phyloP scores from a whole-genome alignment of 805 yeast species.

The Candida caryicola region DNA sequence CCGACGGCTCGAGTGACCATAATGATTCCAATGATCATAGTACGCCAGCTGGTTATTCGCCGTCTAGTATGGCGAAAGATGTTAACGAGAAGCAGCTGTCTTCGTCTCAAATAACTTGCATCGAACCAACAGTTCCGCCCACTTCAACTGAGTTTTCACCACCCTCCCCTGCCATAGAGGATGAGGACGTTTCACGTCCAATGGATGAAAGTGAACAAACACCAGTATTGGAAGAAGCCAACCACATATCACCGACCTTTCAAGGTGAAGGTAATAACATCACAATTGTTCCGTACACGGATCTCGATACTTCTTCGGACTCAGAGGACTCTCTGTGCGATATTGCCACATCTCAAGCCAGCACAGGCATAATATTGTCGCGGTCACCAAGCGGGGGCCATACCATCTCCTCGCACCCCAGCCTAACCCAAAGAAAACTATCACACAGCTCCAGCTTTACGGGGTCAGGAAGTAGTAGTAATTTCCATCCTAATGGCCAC shows the following conservation, averaged over 20 bases:
- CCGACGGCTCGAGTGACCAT: not conserved
- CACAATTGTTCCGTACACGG: conserved; percentile 7
- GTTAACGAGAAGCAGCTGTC: conserved; percentile 8
- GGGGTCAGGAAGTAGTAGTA: conserved; percentile 4
- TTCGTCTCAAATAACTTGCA: conserved; percentile 6
- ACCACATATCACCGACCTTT: too few relatives aligned
- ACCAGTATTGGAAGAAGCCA: too few relatives aligned
- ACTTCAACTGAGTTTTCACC: too few relatives aligned
- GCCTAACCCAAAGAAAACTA: not conserved
- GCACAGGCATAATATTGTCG: not conserved
- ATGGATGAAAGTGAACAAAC: too few relatives aligned
- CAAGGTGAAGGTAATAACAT: too few relatives aligned
- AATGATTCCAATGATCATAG: conserved; percentile 2
- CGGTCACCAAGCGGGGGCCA: not conserved
- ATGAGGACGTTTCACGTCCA: not conserved
- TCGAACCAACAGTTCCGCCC: too few relatives aligned
- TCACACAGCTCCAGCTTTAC: not conserved
- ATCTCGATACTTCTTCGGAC: conserved; percentile 12
- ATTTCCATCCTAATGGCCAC: conserved; percentile 13
- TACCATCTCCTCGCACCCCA: not conserved
- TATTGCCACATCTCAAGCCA: not conserved
- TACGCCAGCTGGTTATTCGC: conserved; percentile 10
- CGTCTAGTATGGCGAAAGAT: conserved; percentile 11
- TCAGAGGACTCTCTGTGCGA: conserved; percentile 11
- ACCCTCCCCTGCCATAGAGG: conserved; percentile 1